phyloP scores from a whole-genome alignment of 176 grass and related monocot genomes.

The Rhipidocladum racemiflorum region DNA sequence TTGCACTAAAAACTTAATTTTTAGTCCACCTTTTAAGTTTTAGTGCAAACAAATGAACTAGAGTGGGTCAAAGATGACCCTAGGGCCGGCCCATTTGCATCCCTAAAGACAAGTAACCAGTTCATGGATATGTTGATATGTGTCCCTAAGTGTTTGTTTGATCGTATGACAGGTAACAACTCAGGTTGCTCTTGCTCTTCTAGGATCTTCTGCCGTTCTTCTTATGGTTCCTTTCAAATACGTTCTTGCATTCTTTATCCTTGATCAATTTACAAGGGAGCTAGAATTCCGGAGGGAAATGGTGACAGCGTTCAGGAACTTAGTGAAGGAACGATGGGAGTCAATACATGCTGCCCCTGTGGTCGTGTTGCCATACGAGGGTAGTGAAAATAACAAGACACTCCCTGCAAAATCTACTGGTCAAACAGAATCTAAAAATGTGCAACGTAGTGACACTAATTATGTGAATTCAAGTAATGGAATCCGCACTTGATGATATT shows the following conservation, averaged over 20 bases:
- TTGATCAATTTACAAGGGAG: conserved; percentile 79
- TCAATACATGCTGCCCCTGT: conserved; percentile 82
- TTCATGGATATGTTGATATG: neutral
- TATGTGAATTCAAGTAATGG: conserved; percentile 34
- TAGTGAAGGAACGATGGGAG: conserved; percentile 75
- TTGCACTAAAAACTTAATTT: too few relatives aligned
- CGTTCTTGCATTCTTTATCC: conserved; percentile 49
- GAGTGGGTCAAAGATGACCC: too few relatives aligned
- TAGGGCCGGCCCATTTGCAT: too few relatives aligned
- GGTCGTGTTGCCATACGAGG: conserved; percentile 67
- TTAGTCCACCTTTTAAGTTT: too few relatives aligned
- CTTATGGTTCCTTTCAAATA: conserved; percentile 88
- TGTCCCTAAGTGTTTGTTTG: conserved; percentile 10
- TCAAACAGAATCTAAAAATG: conserved; percentile 26
- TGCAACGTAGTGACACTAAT: neutral
- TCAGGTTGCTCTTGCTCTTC: conserved; percentile 63
- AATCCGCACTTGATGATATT: conserved; percentile 29
- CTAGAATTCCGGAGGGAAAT: conserved; percentile 70
- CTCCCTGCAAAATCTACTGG: conserved; percentile 31
- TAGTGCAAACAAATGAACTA: too few relatives aligned
- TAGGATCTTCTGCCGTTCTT: conserved; percentile 55
- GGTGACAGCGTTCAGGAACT: conserved; percentile 62
- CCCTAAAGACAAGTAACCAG: conserved; percentile 1
- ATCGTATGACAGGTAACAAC: conserved; percentile 70
- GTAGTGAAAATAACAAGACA: conserved; percentile 15